A percentile compares a stretch with the other conserved stretches of the same genome.
phyloP scores from a whole-genome alignment of 345 rosid genomes.

The Boechera divaricarpa region DNA sequence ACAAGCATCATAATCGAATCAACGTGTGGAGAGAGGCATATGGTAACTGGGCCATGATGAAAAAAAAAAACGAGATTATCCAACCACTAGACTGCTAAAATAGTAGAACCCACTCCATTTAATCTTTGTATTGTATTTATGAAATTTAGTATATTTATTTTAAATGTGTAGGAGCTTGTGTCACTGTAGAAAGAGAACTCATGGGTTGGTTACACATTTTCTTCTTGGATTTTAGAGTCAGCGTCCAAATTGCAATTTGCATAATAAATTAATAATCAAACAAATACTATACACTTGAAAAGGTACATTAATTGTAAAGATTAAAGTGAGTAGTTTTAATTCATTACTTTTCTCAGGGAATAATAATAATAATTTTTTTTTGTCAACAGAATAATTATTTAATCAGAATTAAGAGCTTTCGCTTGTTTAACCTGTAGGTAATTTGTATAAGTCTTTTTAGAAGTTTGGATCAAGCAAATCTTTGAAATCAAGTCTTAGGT shows the following conservation, averaged over 20 bases:
- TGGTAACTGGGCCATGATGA: background rate
- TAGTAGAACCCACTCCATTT: conserved; percentile 11
- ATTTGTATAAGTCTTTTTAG: too few species aligned
- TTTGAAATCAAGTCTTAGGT: too few species aligned
- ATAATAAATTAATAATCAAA: background rate
- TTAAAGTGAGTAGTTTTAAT: background rate
- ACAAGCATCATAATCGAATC: background rate
- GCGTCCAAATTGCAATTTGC: background rate
- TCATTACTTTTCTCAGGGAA: background rate
- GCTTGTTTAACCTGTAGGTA: too few species aligned
- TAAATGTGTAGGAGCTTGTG: background rate
- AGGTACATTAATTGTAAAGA: background rate
- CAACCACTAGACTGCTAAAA: conserved; percentile 8
- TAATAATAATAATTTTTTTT: background rate
- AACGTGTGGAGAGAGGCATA: background rate
- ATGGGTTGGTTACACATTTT: background rate
- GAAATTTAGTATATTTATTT: background rate
- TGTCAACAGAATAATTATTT: background rate
- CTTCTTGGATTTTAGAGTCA: conserved; percentile 9
- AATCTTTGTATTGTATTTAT: background rate
- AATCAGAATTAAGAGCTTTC: background rate
- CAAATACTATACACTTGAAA: background rate
- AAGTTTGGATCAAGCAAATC: too few species aligned
- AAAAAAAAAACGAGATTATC: background rate
- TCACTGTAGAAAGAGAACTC: background rate